phyloP scores from a whole-genome alignment of 2,329 filamentous ascomycete genomes.

The Microdochium nivale region DNA sequence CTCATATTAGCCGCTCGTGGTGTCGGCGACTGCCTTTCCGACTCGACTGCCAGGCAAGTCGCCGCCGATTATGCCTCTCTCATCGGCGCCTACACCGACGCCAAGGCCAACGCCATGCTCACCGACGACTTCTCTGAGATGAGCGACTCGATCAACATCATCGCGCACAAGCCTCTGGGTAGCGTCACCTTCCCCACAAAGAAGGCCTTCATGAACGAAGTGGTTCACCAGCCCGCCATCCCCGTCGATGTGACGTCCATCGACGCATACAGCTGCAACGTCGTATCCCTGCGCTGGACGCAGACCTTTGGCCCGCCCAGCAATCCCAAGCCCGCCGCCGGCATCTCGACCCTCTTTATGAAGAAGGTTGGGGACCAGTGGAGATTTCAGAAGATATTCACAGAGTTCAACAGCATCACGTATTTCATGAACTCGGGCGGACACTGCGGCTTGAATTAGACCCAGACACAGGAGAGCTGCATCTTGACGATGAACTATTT shows the following conservation, averaged over 20 bases:
- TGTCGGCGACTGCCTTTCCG: background rate
- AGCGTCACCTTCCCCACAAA: slow-evolving; percentile 21
- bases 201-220: slow-evolving; percentile 16
- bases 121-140: slow-evolving; percentile 18
- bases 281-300: slow-evolving; percentile 22
- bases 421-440: slow-evolving; percentile 17
- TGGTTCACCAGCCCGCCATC: slow-evolving; percentile 18
- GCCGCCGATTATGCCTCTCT: slow-evolving; percentile 6
- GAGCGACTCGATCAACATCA: slow-evolving; percentile 23
- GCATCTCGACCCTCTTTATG: slow-evolving; percentile 19
- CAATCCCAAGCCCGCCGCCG: slow-evolving; percentile 12
- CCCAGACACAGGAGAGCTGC: too few relatives aligned
- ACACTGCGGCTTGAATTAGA: background rate
- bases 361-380: slow-evolving; percentile 12
- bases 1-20: too few relatives aligned
- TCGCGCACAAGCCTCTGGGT: slow-evolving; percentile 17
- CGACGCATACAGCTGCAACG: slow-evolving; percentile 17
- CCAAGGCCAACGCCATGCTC: slow-evolving; percentile 9
- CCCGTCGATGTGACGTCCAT: slow-evolving; percentile 15
- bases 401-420: slow-evolving; percentile 23
- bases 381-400: slow-evolving; percentile 19
- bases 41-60: background rate
- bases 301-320: slow-evolving; percentile 13
- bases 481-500: too few relatives aligned
- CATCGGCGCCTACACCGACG: slow-evolving; percentile 4